A percentile compares a stretch with the other conserved stretches of the same genome.
phyloP scores from a whole-genome alignment of 345 rosid genomes.

The Dimocarpus longan region DNA sequence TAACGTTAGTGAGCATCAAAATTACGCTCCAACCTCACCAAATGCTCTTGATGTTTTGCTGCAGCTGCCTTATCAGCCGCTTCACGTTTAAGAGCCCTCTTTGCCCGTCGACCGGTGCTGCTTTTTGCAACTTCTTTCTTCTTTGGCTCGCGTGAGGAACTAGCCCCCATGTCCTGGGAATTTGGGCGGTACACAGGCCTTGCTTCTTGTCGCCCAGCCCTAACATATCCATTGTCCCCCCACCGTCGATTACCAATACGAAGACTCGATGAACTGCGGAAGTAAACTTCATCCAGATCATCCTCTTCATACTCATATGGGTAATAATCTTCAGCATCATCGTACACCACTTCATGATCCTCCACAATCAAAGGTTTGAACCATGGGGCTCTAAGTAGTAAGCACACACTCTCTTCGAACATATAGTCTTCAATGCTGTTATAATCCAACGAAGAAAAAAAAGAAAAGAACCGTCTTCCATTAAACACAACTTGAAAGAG shows the following conservation, averaged over 20 bases:
- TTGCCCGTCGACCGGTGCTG: slow-evolving; percentile 77
- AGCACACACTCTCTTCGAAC: slow-evolving; percentile 94
- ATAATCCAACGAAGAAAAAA: background rate
- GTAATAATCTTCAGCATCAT: slow-evolving; percentile 49
- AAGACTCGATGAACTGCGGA: slow-evolving; percentile 48
- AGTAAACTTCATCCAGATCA: slow-evolving; percentile 69
- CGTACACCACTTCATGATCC: slow-evolving; percentile 38
- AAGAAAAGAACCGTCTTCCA: background rate
- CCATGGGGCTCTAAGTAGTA: slow-evolving; percentile 89
- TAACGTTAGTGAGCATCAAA: background rate
- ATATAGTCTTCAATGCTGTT: slow-evolving; percentile 79
- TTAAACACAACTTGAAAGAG: background rate
- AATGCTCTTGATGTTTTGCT: slow-evolving; percentile 40
- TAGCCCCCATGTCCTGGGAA: slow-evolving; percentile 48
- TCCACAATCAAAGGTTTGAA: slow-evolving; percentile 65
- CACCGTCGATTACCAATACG: slow-evolving; percentile 85
- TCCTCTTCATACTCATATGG: slow-evolving; percentile 53
- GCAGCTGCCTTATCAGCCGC: slow-evolving; percentile 92
- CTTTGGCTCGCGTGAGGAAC: slow-evolving; percentile 59
- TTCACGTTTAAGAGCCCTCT: slow-evolving; percentile 87
- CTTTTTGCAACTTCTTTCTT: slow-evolving; percentile 53
- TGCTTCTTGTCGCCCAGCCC: slow-evolving; percentile 86
- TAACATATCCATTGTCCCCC: slow-evolving; percentile 94
- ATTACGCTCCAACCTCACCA: slow-evolving; percentile 31
- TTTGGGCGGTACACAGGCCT: slow-evolving; percentile 54